A percentile compares a stretch with the other conserved stretches of the same genome.
phyloP scores from a whole-genome alignment of 495 filamentous ascomycete genomes.

The Xylaria sp. region DNA sequence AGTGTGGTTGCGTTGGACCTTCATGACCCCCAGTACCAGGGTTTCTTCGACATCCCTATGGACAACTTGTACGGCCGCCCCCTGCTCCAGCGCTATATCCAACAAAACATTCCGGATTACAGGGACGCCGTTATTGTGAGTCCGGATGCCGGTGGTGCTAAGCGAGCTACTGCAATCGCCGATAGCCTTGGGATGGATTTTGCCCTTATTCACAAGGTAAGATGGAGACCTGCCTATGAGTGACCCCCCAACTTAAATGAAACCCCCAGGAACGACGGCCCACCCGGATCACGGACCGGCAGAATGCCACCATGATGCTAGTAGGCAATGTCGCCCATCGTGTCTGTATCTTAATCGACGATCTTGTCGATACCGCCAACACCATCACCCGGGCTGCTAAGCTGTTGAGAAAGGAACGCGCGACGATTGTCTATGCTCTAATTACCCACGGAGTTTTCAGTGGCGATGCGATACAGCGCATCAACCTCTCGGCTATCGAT shows the following conservation, averaged over 20 bases:
- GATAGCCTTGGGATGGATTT: constrained; percentile 92
- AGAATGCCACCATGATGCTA: constrained; percentile 98
- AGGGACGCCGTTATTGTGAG: constrained; percentile 91
- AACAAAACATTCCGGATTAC: constrained; percentile 83
- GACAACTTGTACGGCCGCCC: constrained; percentile 94
- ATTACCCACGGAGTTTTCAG: constrained; percentile 94
- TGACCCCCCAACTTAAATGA: constrained; percentile 48
- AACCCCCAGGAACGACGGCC: constrained; percentile 84
- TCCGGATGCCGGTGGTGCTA: constrained; percentile 95
- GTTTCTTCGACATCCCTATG: constrained; percentile 97
- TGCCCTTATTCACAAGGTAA: constrained; percentile 97
- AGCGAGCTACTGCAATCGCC: constrained; percentile 95
- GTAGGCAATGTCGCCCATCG: constrained; percentile 86
- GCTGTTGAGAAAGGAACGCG: constrained; percentile 91
- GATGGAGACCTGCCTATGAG: constrained; percentile 39
- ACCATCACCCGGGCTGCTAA: constrained; percentile 98
- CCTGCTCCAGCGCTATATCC: constrained; percentile 87
- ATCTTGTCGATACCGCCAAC: constrained; percentile 93
- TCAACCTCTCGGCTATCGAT: constrained; percentile 89
- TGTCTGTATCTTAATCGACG: constrained; percentile 89
- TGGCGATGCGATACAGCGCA: constrained; percentile 91
- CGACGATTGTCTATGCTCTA: constrained; percentile 83
- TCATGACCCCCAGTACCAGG: constrained; percentile 98
- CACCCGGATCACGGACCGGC: constrained; percentile 89
- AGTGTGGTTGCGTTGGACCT: constrained; percentile 91